These are phyloP conservation scores for Quercus mongolica DNA, from an alignment of 306 rosid species.

Conservation along the genomic window DNA sequence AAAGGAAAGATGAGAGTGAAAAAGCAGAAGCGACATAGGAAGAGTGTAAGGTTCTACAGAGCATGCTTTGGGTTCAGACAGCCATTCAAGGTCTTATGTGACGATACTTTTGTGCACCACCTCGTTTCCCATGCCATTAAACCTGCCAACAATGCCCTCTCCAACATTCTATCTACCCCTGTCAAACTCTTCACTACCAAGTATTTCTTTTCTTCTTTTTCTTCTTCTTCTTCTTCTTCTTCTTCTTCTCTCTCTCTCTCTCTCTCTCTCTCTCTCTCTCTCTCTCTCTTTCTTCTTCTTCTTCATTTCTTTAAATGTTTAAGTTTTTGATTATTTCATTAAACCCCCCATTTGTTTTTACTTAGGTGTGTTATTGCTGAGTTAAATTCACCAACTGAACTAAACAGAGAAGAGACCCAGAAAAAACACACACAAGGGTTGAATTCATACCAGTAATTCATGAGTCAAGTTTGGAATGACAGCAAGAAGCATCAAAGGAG, in stretches of 20 bases:
- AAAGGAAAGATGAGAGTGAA: constrained; percentile 56
- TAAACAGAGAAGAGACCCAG: not conserved
- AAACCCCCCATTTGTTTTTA: not conserved
- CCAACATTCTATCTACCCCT: constrained; percentile 44
- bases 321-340: not conserved
- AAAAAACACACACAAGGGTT: not conserved
- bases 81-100: constrained; percentile 74
- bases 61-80: constrained; percentile 70
- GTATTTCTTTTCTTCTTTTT: constrained; percentile 22
- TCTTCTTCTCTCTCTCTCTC: no score
- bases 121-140: constrained; percentile 53
- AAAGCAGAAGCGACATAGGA: constrained; percentile 74
- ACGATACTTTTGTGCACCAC: constrained; percentile 78
- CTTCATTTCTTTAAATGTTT: not conserved
- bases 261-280: no score
- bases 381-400: constrained; percentile 32
- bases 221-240: no score
- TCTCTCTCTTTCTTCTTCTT: no score
- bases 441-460: constrained; percentile 56
- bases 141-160: constrained; percentile 66
- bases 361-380: constrained; percentile 67
- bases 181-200: constrained; percentile 79
- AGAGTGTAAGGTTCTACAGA: constrained; percentile 57
- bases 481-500: no score
- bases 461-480: constrained; percentile 73